Base-by-base conservation (phyloP, 2,329 filamentous ascomycete species). In the Alternaria brassicicola region DNA sequence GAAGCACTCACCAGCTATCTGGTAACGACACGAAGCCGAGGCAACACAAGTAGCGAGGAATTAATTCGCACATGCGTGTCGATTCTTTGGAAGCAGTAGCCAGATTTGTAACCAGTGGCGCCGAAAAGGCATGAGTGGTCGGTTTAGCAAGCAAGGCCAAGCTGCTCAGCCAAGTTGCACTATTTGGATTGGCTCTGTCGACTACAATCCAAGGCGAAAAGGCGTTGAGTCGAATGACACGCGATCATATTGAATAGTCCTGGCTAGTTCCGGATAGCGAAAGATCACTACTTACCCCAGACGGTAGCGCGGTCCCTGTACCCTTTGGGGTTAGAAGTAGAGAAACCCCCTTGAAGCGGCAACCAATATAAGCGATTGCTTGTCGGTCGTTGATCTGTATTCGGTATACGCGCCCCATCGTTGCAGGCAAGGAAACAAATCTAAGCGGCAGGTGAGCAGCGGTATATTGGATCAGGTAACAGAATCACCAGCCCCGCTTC, bases 1-100 rank as follows among this genome's bases (percentile, higher is more conserved):
- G 74, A 74, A 52, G 70, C 70, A 67, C 67, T 72, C 64, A 68
- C 67, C 70, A 71, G 62, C 56, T 57, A 38, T 60, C 60, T 54
- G 54, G 48, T 49, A 56, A 49, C 52, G 51, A 48, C 55, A 57
- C 25, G 30, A 43, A 57, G 61, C 67, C 67, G 68, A 69, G 65
- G 70, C 66, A 61, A 56, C 47, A 48, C 43, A 52, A 36, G 46
- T 31, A 55, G 41, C 30, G 30, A 52, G 50, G 56, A 38, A 59
- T 64, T 46, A 49, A 62, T 59, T 67, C 60, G 59, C 62, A 67
- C 63, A 65, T 67, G 68, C 57, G 64, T 54, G 31, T 57, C 48
- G 33, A 55, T 58, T 48, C 2, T 56, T 49, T 46, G 28, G 25
- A 19, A 30, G 25, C 30, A 45, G 38, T 46, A 31, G 35, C 49